Evolutionary conservation across 129 eudicot species (phyloP), one percentile per base, ranked within the genome.

Genomic region (Logfia minima): DNA sequence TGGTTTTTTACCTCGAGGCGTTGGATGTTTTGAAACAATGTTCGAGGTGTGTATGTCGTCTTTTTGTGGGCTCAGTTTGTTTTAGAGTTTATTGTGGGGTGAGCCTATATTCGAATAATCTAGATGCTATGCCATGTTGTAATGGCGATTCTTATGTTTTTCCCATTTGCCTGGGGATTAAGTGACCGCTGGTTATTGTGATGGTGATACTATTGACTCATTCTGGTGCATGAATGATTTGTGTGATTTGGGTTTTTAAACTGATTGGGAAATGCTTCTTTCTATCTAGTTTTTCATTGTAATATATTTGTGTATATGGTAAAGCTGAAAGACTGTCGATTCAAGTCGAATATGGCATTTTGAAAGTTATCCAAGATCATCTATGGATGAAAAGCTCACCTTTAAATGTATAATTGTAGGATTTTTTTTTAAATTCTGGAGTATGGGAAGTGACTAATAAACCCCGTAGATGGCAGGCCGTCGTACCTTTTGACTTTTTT

Each of bases 21-120:
- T 82, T 72, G 84, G 83, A 83, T 74, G 75, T 83, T 79, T 82
- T 77, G 70, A 81, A 66, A 63, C 69, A 82, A 68, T 75, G 77
- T 74, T 72, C 71, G 77, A 75, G 81, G 82, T 70, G 82, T 29
- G 70, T 67, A 66, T 59, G 56, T 52, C 52, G 55, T 19, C 28
- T 64, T 76, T 60, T 31, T 56, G 34, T 62, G 67, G 68, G 13
- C 17, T 59, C 31, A 21, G 59, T 78, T 32, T 79, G 41, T 71
- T 72, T 72, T 78, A 6, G 64, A 19, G 64, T 29, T 78, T 41
- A 43, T 70, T 60, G 71, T 59, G 64, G 77, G 76, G 32, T 35
- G 83, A 64, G 79, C 74, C 70, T 80, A 72, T 72, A 79, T 63
- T 72, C 43, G 53, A 72, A 67, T 73, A 70, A 73, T 16, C 34